Evolutionary conservation across 2,329 filamentous ascomycete species (phyloP).

Genomic region (Pyrenophora teres): DNA sequence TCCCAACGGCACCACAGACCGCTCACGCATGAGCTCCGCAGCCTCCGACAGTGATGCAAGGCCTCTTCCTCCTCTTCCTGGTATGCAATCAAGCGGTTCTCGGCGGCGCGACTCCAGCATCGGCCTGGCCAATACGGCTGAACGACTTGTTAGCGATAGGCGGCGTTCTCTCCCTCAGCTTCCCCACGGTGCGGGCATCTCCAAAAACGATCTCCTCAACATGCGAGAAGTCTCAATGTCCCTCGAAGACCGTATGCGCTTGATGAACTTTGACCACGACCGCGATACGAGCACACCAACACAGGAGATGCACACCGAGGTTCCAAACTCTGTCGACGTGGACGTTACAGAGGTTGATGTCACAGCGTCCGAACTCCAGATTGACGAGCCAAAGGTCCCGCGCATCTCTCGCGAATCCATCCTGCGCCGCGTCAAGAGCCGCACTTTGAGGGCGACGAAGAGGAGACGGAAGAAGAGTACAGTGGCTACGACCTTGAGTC

Average conservation of each 20-base stretch:
- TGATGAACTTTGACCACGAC: constrained; percentile 79
- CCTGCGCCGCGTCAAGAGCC: constrained; percentile 78
- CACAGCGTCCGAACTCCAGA: constrained; percentile 37
- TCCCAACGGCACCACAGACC: constrained; percentile 49
- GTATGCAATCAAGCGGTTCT: constrained; percentile 61
- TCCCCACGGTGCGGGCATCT: constrained; percentile 67
- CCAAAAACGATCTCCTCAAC: constrained; percentile 77
- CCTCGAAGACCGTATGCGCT: constrained; percentile 79
- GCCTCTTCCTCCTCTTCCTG: constrained; percentile 85
- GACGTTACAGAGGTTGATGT: constrained; percentile 40
- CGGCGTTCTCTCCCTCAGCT: constrained; percentile 74
- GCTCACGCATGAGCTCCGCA: constrained; percentile 68
- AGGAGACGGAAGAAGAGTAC: constrained; percentile 31
- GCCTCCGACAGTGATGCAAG: constrained; percentile 81
- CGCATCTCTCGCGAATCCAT: constrained; percentile 95
- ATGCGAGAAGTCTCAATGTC: constrained; percentile 77
- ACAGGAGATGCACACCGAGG: constrained; percentile 41
- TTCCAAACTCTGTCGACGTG: constrained; percentile 32
- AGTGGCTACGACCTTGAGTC: constrained; percentile 52
- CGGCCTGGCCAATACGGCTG: constrained; percentile 71
- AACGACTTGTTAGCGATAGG: constrained; percentile 66
- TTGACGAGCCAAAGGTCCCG: constrained; percentile 66
- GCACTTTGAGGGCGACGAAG: constrained; percentile 59
- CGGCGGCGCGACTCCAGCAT: constrained; percentile 62
- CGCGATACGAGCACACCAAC: constrained; percentile 45